Conservation (phyloP, 371 early-diverging fungal species). For the Mucor saturninus region DNA sequence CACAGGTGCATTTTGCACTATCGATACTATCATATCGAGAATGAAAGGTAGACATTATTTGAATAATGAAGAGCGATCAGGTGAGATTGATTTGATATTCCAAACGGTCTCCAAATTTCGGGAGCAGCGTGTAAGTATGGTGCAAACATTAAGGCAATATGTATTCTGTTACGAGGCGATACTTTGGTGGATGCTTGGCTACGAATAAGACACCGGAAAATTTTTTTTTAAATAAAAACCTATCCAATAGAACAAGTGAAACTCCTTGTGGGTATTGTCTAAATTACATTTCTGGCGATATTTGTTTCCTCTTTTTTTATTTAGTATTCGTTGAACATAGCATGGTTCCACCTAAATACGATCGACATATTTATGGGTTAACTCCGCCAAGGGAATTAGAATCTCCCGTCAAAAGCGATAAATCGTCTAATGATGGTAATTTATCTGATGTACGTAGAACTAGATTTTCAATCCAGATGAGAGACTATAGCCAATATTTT, state of each 20-base stretch:
- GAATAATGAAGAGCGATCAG: constrained; percentile 25
- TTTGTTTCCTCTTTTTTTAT: neutral
- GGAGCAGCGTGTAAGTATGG: constrained; percentile 78
- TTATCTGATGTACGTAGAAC: neutral
- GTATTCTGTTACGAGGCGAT: constrained; percentile 87
- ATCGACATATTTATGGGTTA: neutral
- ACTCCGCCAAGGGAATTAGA: constrained; percentile 11
- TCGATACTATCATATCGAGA: constrained; percentile 64
- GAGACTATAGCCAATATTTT: neutral
- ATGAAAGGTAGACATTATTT: constrained; percentile 36
- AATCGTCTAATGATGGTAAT: neutral
- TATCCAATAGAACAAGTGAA: constrained; percentile 9
- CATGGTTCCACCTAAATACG: constrained; percentile 4
- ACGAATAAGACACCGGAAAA: neutral
- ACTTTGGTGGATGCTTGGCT: constrained; percentile 44
- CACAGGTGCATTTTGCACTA: constrained; percentile 88
- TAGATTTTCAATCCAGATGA: neutral
- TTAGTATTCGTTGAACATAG: neutral
- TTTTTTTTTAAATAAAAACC: constrained; percentile 6
- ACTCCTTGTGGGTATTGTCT: neutral
- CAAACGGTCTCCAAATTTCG: constrained; percentile 67
- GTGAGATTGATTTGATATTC: constrained; percentile 34
- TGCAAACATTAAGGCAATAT: constrained; percentile 83
- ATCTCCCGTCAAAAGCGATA: neutral
- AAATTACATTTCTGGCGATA: neutral